phyloP scores from a whole-genome alignment of 2,329 filamentous ascomycete genomes.

The Cercospora sojina region DNA sequence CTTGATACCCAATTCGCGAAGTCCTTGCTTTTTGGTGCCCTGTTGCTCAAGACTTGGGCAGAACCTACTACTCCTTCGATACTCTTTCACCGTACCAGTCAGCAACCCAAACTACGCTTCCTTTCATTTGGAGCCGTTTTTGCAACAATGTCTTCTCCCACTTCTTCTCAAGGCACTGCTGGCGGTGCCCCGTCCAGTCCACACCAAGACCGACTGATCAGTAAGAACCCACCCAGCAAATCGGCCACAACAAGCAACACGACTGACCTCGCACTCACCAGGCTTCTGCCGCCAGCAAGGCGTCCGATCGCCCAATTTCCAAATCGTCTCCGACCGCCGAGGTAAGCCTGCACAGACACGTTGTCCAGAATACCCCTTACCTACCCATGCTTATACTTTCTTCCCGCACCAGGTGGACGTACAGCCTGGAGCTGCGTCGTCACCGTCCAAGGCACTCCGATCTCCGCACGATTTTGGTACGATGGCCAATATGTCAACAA shows the following conservation, averaged over 20 bases:
- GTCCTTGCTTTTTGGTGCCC: constrained; percentile 30
- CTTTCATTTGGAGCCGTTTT: background rate
- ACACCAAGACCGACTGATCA: constrained; percentile 38
- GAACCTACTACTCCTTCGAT: constrained; percentile 24
- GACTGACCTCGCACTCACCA: constrained; percentile 14
- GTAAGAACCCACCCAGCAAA: constrained; percentile 27
- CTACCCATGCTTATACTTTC: background rate
- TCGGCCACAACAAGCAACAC: background rate
- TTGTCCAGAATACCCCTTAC: background rate
- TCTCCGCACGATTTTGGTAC: constrained; percentile 84
- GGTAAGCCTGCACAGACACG: constrained; percentile 49
- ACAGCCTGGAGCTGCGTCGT: constrained; percentile 88
- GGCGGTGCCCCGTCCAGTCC: constrained; percentile 24
- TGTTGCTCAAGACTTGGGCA: constrained; percentile 20
- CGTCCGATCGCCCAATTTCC: constrained; percentile 48
- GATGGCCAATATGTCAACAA: constrained; percentile 85
- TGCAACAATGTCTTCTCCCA: constrained; percentile 26
- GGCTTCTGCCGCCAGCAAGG: constrained; percentile 33
- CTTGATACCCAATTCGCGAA: constrained; percentile 32
- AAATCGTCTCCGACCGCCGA: constrained; percentile 72
- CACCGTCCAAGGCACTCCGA: constrained; percentile 63
- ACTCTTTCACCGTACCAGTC: constrained; percentile 15
- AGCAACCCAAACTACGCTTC: constrained; percentile 13
- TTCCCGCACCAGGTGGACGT: constrained; percentile 64
- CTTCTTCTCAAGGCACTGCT: constrained; percentile 23